Evolutionary conservation across 2,329 filamentous ascomycete genomes (phyloP).

Genomic region (Colletotrichum sublineola): DNA sequence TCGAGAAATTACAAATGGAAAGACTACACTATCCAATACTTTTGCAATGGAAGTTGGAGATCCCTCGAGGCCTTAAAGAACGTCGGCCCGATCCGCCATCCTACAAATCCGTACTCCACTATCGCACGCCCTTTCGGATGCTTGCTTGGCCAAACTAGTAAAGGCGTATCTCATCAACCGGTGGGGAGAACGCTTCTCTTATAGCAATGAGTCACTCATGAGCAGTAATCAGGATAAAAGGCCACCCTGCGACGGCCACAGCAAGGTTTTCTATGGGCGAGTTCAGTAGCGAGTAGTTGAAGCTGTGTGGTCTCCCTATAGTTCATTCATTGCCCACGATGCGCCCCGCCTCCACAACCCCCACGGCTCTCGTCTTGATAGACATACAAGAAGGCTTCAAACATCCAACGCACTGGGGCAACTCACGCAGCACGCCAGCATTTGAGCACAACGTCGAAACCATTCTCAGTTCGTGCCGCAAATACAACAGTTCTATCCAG

Average conservation of each 20-base stretch:
- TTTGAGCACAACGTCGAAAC: constrained; percentile 58
- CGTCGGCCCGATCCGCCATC: neutral
- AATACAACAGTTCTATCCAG: neutral
- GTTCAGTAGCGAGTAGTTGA: neutral
- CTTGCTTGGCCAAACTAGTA: neutral
- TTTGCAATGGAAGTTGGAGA: neutral
- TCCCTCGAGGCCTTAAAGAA: neutral
- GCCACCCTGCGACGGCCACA: neutral
- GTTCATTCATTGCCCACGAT: constrained; percentile 32
- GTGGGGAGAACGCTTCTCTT: no score
- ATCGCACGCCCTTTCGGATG: neutral
- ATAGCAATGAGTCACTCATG: neutral
- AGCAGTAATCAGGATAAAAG: neutral
- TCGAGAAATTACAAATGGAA: neutral
- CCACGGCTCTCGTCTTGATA: constrained; percentile 61
- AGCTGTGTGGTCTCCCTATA: neutral
- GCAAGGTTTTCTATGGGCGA: no score
- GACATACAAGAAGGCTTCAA: constrained; percentile 61
- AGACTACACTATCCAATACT: neutral
- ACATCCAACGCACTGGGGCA: constrained; percentile 55
- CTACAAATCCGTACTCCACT: neutral
- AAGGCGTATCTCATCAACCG: neutral
- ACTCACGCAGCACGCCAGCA: constrained; percentile 57
- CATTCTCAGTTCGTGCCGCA: constrained; percentile 51
- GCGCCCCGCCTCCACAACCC: constrained; percentile 42